Evolutionary conservation across 305 asterid species (phyloP), one percentile per base, ranked within the genome.

Genomic region (Solanum hybrid): DNA sequence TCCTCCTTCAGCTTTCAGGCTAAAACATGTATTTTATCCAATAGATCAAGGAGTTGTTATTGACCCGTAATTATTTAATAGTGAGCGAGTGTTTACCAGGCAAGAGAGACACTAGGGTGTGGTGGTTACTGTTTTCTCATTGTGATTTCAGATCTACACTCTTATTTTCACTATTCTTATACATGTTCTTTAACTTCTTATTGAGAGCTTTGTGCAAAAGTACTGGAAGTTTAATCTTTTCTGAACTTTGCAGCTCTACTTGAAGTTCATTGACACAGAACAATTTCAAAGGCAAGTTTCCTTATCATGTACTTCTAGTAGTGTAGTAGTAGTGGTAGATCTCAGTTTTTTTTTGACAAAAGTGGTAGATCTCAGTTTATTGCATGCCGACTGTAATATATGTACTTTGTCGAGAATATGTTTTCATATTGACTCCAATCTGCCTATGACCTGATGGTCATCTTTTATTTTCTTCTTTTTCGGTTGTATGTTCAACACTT

Each of bases 211-310:
- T 34, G 51, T 61, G 24, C 77, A n/a, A 61, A 57, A 22, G 16
- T 34, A 33, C 78, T 61, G 57, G 33, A 2, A 8, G 4, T 86
- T 86, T 61, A 61, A 22, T 61, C 9, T 61, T 86, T 86, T 13
- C 31, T 86, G 78, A 86, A 61, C 39, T 83, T 61, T 86, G 93
- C 98, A 97, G 99, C 93, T 95, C 88, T 91, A 42, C 89, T 75
- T 95, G 95, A 96, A 95, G 92, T 96, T 97, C 84, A 91, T 96
- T 18, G 99, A 97, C 92, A 96, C 99, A 10, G 98, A 97, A 93
- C 97, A 97, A 94, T 97, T 94, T 92, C 99, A 97, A 89, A 96
- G 99, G 99, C 39, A 84, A 92, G 93, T 91, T 33, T n/a, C 81
- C 73, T 87, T 81, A 29, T 16, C 34, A 37, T 36, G 42, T 89